Conservation (phyloP, 2,329 filamentous ascomycete species). For the Colletotrichum endophyticum region DNA sequence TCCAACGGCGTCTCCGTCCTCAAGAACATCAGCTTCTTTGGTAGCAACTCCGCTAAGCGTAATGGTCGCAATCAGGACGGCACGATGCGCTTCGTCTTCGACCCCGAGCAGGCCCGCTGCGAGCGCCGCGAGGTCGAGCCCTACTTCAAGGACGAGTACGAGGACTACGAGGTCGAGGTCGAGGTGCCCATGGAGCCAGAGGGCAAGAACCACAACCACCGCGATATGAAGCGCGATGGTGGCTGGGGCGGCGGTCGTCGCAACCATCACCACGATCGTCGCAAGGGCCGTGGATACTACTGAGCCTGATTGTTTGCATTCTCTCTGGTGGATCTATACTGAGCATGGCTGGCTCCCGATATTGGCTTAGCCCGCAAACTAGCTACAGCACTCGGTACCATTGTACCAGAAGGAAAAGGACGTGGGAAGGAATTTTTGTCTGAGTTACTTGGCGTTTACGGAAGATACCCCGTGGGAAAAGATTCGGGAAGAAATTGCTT, state of each 20-base stretch:
- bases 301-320: not conserved
- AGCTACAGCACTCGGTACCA: not conserved
- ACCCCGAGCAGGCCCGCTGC: constrained; percentile 73
- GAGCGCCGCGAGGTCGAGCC: constrained; percentile 72
- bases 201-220: not conserved
- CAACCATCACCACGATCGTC: constrained; percentile 1
- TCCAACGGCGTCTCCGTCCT: constrained; percentile 43
- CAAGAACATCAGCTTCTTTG: constrained; percentile 41
- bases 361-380: not conserved
- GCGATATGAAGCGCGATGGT: constrained; percentile 7
- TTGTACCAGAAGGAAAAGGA: not conserved
- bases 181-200: constrained; percentile 63
- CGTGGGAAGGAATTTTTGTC: not conserved
- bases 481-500: not conserved
- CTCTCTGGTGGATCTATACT: not conserved
- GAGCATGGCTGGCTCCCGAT: too few species aligned
- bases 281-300: constrained; percentile 14
- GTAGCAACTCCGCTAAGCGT: constrained; percentile 43
- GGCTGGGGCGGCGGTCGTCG: not conserved
- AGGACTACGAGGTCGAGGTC: constrained; percentile 79
- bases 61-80: constrained; percentile 62
- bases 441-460: constrained; percentile 9
- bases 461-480: constrained; percentile 17
- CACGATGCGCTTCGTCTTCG: constrained; percentile 89
- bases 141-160: constrained; percentile 76